Evolutionary conservation across 2,329 filamentous ascomycete species (phyloP).

Genomic region (Paecilomyces formosus): DNA sequence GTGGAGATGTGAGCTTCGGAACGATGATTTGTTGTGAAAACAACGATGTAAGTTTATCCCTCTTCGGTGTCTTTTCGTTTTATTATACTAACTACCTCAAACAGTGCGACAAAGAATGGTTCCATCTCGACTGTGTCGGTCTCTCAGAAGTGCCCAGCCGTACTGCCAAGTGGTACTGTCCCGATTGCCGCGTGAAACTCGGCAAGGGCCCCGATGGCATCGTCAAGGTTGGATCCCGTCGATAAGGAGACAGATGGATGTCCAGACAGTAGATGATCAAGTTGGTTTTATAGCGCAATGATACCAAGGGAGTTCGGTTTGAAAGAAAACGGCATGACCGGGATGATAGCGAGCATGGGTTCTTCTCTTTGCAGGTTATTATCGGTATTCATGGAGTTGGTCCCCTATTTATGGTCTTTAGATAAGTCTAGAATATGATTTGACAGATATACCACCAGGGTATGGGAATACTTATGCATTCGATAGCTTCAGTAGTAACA

Average conservation of each 20-base stretch:
- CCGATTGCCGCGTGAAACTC: slow-evolving; percentile 49
- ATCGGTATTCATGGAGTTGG: background rate
- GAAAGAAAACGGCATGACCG: background rate
- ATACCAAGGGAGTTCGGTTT: background rate
- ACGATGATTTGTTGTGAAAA: slow-evolving; percentile 61
- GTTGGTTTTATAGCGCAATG: background rate
- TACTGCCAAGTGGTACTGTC: slow-evolving; percentile 59
- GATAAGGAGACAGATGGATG: slow-evolving; percentile 3
- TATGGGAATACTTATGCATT: background rate
- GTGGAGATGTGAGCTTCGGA: slow-evolving; percentile 57
- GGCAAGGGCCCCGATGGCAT: slow-evolving; percentile 36
- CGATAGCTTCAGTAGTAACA: too few species aligned
- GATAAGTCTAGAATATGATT: background rate
- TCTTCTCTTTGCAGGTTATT: background rate
- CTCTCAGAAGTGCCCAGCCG: slow-evolving; percentile 52
- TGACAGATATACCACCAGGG: background rate
- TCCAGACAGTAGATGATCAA: background rate
- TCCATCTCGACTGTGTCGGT: slow-evolving; percentile 55
- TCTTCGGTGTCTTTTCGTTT: too few species aligned
- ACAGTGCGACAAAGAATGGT: slow-evolving; percentile 62
- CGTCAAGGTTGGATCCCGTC: slow-evolving; percentile 27
- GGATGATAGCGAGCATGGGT: background rate
- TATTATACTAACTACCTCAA: slow-evolving; percentile 10
- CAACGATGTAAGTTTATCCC: slow-evolving; percentile 38
- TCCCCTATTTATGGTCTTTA: background rate